Percentiles rank a stretch among this genome's conserved stretches.
These are phyloP conservation scores for Cornus controversa DNA, from an alignment of 148 eudicot genomes.

Conservation along the genomic window DNA sequence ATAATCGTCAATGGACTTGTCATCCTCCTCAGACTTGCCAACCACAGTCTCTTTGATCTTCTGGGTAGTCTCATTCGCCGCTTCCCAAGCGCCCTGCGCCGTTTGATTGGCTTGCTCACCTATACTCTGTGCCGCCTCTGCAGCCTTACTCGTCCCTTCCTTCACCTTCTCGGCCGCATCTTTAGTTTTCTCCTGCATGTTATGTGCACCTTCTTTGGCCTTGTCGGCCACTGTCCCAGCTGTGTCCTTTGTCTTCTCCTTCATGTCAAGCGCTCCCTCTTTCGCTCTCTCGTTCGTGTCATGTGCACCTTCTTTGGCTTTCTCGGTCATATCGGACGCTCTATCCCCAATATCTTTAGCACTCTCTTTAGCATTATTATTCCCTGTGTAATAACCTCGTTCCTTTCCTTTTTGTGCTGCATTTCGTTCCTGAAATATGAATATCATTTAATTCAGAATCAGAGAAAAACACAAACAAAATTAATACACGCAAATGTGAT, in stretches of 20 bases:
- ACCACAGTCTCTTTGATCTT: slow-evolving; percentile 78
- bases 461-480: too few relatives aligned
- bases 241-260: slow-evolving; percentile 15
- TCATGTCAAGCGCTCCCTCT: slow-evolving; percentile 1
- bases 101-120: slow-evolving; percentile 31
- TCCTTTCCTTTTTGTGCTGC: slow-evolving; percentile 15
- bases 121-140: slow-evolving; percentile 7
- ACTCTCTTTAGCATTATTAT: too few relatives aligned
- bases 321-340: slow-evolving; percentile 11
- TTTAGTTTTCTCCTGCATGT: slow-evolving; percentile 14
- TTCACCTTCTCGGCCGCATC: slow-evolving; percentile 22
- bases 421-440: slow-evolving; percentile 14
- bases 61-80: slow-evolving; percentile 51
- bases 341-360: slow-evolving; percentile 28
- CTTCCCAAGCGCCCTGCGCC: slow-evolving; percentile 41
- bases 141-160: slow-evolving; percentile 14
- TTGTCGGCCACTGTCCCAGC: neutral
- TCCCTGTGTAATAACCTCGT: slow-evolving; percentile 11
- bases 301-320: slow-evolving; percentile 3
- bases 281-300: slow-evolving; percentile 22
- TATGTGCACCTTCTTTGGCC: slow-evolving; percentile 24
- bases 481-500: neutral
- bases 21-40: slow-evolving; percentile 49
- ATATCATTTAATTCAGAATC: too few relatives aligned
- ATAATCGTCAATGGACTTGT: slow-evolving; percentile 39